Percentiles rank a stretch among this genome's conserved stretches.
Evolutionary conservation across 768 basidiomycete genomes (phyloP).

Genomic region (Tulasnella sp.): DNA sequence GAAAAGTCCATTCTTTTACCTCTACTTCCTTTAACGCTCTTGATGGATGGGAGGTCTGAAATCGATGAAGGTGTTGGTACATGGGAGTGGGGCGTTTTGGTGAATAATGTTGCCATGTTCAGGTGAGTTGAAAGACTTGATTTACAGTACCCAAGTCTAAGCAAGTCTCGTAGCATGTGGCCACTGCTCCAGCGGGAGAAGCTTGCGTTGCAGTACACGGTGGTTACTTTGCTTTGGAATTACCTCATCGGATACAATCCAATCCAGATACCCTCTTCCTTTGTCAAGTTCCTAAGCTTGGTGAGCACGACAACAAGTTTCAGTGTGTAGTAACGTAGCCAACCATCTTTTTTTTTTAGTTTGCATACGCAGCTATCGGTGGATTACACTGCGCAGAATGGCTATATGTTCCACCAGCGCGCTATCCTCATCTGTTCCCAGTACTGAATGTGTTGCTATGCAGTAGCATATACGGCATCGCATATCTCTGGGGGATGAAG

Average conservation of each 20-base stretch:
- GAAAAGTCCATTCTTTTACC: constrained; percentile 87
- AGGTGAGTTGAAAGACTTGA: constrained; percentile 40
- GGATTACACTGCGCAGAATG: constrained; percentile 53
- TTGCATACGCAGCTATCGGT: constrained; percentile 42
- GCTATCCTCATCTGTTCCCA: constrained; percentile 74
- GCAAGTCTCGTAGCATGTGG: constrained; percentile 67
- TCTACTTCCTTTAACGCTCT: constrained; percentile 67
- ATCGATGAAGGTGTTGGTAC: constrained; percentile 8
- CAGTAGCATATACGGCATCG: constrained; percentile 62
- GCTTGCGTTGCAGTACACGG: constrained; percentile 58
- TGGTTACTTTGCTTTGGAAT: constrained; percentile 65
- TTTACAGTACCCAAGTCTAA: neutral
- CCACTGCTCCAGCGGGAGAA: constrained; percentile 73
- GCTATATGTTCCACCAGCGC: constrained; percentile 46
- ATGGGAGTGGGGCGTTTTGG: constrained; percentile 57
- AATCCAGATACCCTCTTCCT: constrained; percentile 30
- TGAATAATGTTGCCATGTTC: constrained; percentile 77
- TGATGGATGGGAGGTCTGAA: constrained; percentile 34
- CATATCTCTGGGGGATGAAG: constrained; percentile 86
- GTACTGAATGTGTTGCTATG: constrained; percentile 76
- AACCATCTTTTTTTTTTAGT: constrained; percentile 25
- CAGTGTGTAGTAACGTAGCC: neutral
- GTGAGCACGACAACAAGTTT: constrained; percentile 15
- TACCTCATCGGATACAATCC: constrained; percentile 67
- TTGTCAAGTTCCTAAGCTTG: constrained; percentile 29